Base-by-base conservation (phyloP, 768 basidiomycete species). In the Neoboletus magnificus region DNA sequence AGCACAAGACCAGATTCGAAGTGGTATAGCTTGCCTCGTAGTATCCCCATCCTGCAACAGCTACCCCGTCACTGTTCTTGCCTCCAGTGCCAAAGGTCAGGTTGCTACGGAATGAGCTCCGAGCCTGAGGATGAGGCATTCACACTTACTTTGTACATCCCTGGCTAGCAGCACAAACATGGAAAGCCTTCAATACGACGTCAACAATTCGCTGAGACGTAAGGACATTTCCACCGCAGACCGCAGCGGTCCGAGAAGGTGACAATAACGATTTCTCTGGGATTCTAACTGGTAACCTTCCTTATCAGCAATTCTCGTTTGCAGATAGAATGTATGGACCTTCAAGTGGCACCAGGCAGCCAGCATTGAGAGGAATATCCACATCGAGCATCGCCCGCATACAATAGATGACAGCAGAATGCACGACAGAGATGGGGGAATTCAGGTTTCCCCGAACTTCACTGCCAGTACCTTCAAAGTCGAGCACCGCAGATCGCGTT, bases 141-240 rank as follows among this genome's bases (percentile, higher is more conserved):
- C 36, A 5, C 3, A 71, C 85, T 61, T 68, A 91, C 91, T 95
- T 95, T 44, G 91, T 94, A 64, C 91, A 92, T 1, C 95, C 95
- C 68, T 97, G 94, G 64, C 90, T 92, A 0, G 93, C 95, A 18
- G 93, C 93, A 45, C 86, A 87, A 4, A 92, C 93, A 62, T 89
- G 82, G 76, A 98, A 97, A 0, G 94, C 93, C 68, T 89, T 92
- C 35, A 98, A 75, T 33, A 98, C 89, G 3, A 95, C 93, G 66
- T 98, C 95, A 3, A 95, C 91, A 43, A 96, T 91, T n/a, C 95
- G 80, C 66, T 96, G 94, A 6, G 87, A 90, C 4, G 93, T 94
- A 43, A 92, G 74, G 2, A 95, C 93, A 66, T 97, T 98, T 12
- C 94, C 94, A 30, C 90, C 93, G 59, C 93, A 95, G 6, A 96